phyloP scores from a whole-genome alignment of 345 rosid species.

The Litchi chinensis region DNA sequence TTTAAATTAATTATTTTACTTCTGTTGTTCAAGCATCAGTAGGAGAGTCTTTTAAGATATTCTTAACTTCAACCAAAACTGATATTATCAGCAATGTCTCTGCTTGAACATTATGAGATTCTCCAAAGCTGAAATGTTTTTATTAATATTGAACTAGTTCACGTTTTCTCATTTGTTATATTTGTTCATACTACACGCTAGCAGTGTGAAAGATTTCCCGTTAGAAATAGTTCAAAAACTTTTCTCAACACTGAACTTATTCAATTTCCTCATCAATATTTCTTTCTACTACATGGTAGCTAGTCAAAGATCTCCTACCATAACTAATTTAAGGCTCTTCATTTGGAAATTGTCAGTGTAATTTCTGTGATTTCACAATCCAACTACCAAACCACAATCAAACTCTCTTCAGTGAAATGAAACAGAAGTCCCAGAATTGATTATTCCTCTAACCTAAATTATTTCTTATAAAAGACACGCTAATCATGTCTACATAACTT shows the following conservation, averaged over 20 bases:
- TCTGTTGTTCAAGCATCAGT: not conserved
- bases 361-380: not conserved
- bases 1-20: not conserved
- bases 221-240: not conserved
- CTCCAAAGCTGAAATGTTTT: not conserved
- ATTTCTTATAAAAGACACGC: not conserved
- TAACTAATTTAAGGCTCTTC: conserved; percentile 1
- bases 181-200: not conserved
- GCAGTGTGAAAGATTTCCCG: not conserved
- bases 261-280: not conserved
- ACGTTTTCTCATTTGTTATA: not conserved
- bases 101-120: not conserved
- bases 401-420: not conserved
- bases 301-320: not conserved
- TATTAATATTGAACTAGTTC: not conserved
- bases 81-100: not conserved
- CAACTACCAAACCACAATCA: not conserved
- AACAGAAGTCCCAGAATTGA: not conserved
- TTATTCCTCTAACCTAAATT: not conserved
- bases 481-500: not conserved
- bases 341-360: not conserved
- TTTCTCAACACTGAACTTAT: not conserved
- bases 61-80: not conserved
- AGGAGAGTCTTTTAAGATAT: not conserved
- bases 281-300: not conserved